Percentiles rank a stretch among this genome's conserved stretches.
Evolutionary conservation across 768 basidiomycete species (phyloP).

Genomic region (Boletus bicolor): DNA sequence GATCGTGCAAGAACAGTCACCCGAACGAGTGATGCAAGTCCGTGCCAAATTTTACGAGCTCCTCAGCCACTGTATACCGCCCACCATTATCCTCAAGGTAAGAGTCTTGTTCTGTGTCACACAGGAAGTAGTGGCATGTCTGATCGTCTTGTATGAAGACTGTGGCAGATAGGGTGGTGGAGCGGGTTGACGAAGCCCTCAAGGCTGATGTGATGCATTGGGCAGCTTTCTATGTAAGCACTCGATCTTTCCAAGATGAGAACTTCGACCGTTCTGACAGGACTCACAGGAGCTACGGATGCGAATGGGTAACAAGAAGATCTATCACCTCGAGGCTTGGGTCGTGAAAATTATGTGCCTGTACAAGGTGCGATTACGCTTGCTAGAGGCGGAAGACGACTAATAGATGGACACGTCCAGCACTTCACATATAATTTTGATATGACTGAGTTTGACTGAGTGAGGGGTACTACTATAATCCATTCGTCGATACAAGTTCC

Average conservation of each 20-base stretch:
- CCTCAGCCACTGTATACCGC: slow-evolving; percentile 94
- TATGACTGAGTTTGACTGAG: slow-evolving; percentile 35
- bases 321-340: slow-evolving; percentile 97
- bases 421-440: slow-evolving; percentile 34
- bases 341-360: slow-evolving; percentile 94
- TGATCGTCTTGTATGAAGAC: slow-evolving; percentile 53
- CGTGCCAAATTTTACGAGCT: slow-evolving; percentile 93
- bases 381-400: neutral
- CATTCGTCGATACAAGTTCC: neutral
- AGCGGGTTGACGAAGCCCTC: slow-evolving; percentile 83
- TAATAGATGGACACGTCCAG: slow-evolving; percentile 10
- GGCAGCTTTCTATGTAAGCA: slow-evolving; percentile 91
- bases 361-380: slow-evolving; percentile 57
- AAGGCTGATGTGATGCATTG: slow-evolving; percentile 96
- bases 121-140: neutral
- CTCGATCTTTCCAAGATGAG: neutral
- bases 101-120: slow-evolving; percentile 11
- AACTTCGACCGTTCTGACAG: neutral
- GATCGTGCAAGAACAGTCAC: slow-evolving; percentile 86
- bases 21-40: slow-evolving; percentile 87
- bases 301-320: slow-evolving; percentile 89
- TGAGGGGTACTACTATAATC: neutral
- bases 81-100: slow-evolving; percentile 88
- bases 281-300: slow-evolving; percentile 81
- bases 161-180: slow-evolving; percentile 82